These are phyloP conservation scores for Cyberlindnera nakhonratchasimensis DNA, from an alignment of 805 yeast genomes.

Conservation along the genomic window DNA sequence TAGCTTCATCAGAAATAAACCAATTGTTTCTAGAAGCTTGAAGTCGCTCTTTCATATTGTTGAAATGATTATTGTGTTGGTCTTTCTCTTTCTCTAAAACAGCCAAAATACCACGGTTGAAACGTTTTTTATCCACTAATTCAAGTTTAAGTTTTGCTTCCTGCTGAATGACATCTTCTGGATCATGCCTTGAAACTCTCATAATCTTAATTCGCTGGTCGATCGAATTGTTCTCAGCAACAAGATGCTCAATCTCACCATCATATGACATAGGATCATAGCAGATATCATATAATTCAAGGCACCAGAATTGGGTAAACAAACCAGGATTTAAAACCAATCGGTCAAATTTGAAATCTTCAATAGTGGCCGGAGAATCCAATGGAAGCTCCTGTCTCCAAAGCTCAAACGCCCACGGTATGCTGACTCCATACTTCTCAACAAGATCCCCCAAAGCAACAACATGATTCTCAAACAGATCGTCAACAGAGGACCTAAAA, in stretches of 20 bases:
- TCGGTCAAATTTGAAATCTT: conserved; percentile 24
- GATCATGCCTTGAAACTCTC: conserved; percentile 6
- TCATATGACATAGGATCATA: conserved; percentile 50
- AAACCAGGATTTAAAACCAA: conserved; percentile 37
- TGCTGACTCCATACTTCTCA: conserved; percentile 41
- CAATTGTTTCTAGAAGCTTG: conserved; percentile 35
- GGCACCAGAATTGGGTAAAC: conserved; percentile 67
- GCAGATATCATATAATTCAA: conserved; percentile 67
- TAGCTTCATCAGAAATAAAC: conserved; percentile 32
- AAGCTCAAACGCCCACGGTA: conserved; percentile 69
- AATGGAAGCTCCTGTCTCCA: conserved; percentile 56
- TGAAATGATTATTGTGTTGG: conserved; percentile 42
- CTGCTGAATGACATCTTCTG: conserved; percentile 9
- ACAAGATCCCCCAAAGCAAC: conserved; percentile 40
- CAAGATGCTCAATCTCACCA: conserved; percentile 40
- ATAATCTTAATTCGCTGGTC: conserved; percentile 31
- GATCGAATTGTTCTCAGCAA: conserved; percentile 34
- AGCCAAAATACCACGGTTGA: conserved; percentile 12
- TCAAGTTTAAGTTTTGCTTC: conserved; percentile 27
- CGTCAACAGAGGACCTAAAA: conserved; percentile 36
- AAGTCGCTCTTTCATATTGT: conserved; percentile 26
- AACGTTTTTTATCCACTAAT: conserved; percentile 3
- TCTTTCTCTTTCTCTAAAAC: conserved; percentile 11
- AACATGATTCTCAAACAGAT: conserved; percentile 35
- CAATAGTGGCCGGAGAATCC: conserved; percentile 24